These are phyloP conservation scores for Delphinella strobiligena DNA, from an alignment of 2,329 filamentous ascomycete genomes.

Conservation along the genomic window DNA sequence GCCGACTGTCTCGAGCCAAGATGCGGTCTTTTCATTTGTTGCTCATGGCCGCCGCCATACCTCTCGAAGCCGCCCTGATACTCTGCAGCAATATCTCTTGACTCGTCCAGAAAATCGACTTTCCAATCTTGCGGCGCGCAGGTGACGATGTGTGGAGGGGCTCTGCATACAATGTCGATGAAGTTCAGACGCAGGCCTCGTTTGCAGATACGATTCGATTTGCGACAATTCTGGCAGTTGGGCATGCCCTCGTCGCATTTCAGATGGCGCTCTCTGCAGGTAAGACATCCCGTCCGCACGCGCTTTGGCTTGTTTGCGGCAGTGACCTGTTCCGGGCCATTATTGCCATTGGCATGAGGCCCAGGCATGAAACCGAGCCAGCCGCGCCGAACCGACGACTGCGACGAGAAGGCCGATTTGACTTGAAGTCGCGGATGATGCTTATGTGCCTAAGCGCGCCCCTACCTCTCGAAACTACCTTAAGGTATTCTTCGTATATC, in stretches of 20 bases:
- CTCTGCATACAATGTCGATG: constrained; percentile 67
- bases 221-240: constrained; percentile 67
- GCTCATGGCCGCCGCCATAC: constrained; percentile 46
- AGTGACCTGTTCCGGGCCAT: constrained; percentile 18
- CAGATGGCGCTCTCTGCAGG: constrained; percentile 77
- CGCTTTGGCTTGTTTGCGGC: constrained; percentile 57
- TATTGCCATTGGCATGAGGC: constrained; percentile 15
- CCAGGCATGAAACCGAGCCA: constrained; percentile 9
- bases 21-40: constrained; percentile 3
- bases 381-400: constrained; percentile 2
- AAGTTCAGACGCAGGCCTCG: constrained; percentile 83
- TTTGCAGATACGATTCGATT: constrained; percentile 76
- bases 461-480: too few relatives aligned
- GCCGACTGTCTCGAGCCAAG: too few relatives aligned
- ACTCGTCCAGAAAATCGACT: constrained; percentile 78
- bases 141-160: constrained; percentile 36
- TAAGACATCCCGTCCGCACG: constrained; percentile 81
- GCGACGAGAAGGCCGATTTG: too few relatives aligned
- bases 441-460: too few relatives aligned
- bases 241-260: constrained; percentile 74
- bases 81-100: constrained; percentile 77
- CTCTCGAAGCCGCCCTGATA: constrained; percentile 67
- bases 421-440: too few relatives aligned
- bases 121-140: constrained; percentile 44
- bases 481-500: too few relatives aligned